Conservation (phyloP, 108 stramenopile species). For the Seminavis robusta region DNA sequence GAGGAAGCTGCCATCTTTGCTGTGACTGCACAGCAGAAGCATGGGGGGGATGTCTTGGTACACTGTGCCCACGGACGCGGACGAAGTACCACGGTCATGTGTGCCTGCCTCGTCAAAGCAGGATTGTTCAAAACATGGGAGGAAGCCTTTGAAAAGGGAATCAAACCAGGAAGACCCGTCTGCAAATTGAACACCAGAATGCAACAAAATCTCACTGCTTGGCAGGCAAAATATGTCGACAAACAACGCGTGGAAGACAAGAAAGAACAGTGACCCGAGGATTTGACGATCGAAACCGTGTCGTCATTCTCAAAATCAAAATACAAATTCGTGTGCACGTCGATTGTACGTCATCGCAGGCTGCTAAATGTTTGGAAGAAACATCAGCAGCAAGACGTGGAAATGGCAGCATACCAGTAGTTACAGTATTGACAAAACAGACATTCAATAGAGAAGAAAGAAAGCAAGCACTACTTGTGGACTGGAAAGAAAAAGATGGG, state of each 20-base stretch:
- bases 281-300: no score
- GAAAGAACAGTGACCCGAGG: slow-evolving; percentile 11
- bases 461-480: no score
- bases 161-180: slow-evolving; percentile 66
- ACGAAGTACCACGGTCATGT: slow-evolving; percentile 80
- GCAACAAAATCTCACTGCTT: slow-evolving; percentile 70
- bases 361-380: no score
- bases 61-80: slow-evolving; percentile 88
- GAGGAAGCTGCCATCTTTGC: slow-evolving; percentile 77
- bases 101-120: slow-evolving; percentile 81
- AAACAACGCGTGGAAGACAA: slow-evolving; percentile 51
- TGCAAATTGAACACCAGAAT: slow-evolving; percentile 84
- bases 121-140: slow-evolving; percentile 76
- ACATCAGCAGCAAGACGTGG: no score
- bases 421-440: no score
- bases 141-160: slow-evolving; percentile 83
- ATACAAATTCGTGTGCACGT: no score
- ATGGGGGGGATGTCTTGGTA: slow-evolving; percentile 68
- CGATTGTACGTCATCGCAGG: no score
- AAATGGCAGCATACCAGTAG: no score
- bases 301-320: no score
- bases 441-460: no score
- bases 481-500: no score
- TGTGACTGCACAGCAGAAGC: slow-evolving; percentile 56
- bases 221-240: slow-evolving; percentile 71